Percentiles rank a stretch among this genome's conserved stretches.
phyloP scores from a whole-genome alignment of 2,329 filamentous ascomycete species.

The Nigrospora oryzae region DNA sequence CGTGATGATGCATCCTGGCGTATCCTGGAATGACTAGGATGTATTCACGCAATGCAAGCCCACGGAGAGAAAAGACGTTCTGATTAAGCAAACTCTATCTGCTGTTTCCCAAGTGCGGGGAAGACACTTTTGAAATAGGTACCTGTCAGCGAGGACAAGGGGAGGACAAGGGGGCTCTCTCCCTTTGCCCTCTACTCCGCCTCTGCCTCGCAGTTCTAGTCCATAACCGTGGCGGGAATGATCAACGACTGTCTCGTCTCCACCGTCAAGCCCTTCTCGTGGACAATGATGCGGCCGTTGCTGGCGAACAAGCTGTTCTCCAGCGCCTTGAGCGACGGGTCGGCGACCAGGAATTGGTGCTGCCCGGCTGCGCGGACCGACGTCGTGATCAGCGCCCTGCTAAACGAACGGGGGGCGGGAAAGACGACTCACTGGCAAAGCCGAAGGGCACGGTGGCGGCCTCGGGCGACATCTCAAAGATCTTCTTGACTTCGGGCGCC shows the following conservation, averaged over 20 bases:
- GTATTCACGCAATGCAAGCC: too few relatives aligned
- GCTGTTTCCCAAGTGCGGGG: too few relatives aligned
- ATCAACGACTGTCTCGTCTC: slow-evolving; percentile 4
- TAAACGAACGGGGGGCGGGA: neutral
- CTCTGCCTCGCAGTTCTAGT: neutral
- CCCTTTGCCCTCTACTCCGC: too few relatives aligned
- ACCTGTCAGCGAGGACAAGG: too few relatives aligned
- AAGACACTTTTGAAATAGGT: too few relatives aligned
- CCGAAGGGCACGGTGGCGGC: slow-evolving; percentile 6
- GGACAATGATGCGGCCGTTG: slow-evolving; percentile 3
- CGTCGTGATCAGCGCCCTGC: too few relatives aligned
- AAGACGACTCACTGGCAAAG: neutral
- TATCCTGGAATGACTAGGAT: too few relatives aligned
- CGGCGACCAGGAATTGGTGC: slow-evolving; percentile 2
- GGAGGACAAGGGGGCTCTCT: too few relatives aligned
- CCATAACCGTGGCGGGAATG: neutral
- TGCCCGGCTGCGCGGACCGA: slow-evolving; percentile 1
- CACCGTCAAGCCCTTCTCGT: slow-evolving; percentile 3
- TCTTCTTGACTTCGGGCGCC: slow-evolving; percentile 1
- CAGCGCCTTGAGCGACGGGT: slow-evolving; percentile 4
- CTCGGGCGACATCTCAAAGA: slow-evolving; percentile 4
- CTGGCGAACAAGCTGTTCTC: slow-evolving; percentile 5
- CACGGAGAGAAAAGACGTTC: too few relatives aligned
- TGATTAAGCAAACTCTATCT: too few relatives aligned
- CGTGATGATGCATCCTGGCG: too few relatives aligned